Conservation (phyloP, 2,329 filamentous ascomycete genomes). For the Xylariaceae sp. region DNA sequence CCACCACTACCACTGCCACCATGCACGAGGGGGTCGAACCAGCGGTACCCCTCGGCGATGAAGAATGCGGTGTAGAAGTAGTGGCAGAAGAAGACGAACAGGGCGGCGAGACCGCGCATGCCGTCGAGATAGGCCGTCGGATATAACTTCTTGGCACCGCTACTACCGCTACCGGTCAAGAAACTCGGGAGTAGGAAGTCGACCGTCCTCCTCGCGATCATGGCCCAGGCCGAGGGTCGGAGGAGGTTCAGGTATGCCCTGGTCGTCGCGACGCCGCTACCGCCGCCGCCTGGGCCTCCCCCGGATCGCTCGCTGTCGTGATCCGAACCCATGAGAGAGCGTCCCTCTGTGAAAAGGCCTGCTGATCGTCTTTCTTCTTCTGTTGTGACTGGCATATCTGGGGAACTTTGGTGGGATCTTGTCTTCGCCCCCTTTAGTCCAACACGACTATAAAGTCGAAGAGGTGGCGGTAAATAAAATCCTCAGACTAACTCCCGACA, state of each 20-base stretch:
- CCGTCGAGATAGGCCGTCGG: slow-evolving; percentile 54
- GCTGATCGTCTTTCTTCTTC: not conserved
- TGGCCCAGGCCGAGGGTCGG: slow-evolving; percentile 32
- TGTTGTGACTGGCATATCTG: too few relatives aligned
- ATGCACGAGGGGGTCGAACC: not conserved
- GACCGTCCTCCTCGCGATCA: slow-evolving; percentile 33
- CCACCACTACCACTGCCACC: not conserved
- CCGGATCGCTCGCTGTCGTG: too few relatives aligned
- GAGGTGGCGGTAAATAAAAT: too few relatives aligned
- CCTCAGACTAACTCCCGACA: too few relatives aligned
- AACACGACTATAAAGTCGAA: too few relatives aligned
- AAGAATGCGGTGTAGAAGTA: slow-evolving; percentile 47
- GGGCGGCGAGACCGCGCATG: slow-evolving; percentile 49
- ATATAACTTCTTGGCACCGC: slow-evolving; percentile 35
- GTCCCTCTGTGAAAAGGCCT: too few relatives aligned
- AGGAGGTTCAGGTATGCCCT: slow-evolving; percentile 26
- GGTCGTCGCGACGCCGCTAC: slow-evolving; percentile 18
- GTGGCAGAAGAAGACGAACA: slow-evolving; percentile 53
- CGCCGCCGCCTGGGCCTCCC: slow-evolving; percentile 35
- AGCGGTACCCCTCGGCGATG: slow-evolving; percentile 44
- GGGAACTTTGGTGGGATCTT: not conserved
- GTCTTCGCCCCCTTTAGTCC: too few relatives aligned
- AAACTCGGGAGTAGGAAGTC: slow-evolving; percentile 51
- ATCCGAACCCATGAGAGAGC: too few relatives aligned
- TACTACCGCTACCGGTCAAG: slow-evolving; percentile 20